These are phyloP conservation scores for Scheffersomyces insectosa DNA, from an alignment of 1,139 yeast species.

Conservation along the genomic window DNA sequence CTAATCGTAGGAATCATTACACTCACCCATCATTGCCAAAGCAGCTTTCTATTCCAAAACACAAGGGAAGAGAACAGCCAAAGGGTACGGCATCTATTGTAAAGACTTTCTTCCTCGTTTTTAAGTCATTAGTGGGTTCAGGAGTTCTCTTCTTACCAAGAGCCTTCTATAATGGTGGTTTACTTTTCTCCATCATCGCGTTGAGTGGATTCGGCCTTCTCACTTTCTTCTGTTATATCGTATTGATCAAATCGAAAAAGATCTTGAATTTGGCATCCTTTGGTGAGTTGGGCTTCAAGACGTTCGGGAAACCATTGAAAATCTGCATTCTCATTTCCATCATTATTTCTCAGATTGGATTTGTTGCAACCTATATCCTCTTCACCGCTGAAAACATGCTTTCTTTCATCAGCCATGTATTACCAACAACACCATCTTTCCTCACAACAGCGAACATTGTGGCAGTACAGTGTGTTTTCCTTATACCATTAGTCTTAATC, in stretches of 20 bases:
- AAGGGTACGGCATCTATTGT: conserved; percentile 23
- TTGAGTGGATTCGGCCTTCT: conserved; percentile 60
- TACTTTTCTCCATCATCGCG: conserved; percentile 54
- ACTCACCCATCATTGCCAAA: conserved; percentile 8
- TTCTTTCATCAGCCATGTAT: conserved; percentile 32
- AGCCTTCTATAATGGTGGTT: conserved; percentile 75
- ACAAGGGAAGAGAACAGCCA: conserved; percentile 7
- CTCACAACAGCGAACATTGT: conserved; percentile 41
- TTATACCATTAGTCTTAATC: conserved; percentile 69
- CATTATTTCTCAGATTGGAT: conserved; percentile 70
- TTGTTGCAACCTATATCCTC: conserved; percentile 73
- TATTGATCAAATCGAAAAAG: conserved; percentile 57
- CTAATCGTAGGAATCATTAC: conserved; percentile 8
- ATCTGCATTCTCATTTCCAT: conserved; percentile 61
- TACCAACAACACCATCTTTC: conserved; percentile 8
- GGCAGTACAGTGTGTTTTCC: conserved; percentile 53
- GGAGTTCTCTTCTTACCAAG: conserved; percentile 76
- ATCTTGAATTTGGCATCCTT: conserved; percentile 64
- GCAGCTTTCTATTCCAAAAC: conserved; percentile 7
- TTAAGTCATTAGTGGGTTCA: conserved; percentile 76
- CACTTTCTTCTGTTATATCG: conserved; percentile 70
- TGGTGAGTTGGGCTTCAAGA: conserved; percentile 68
- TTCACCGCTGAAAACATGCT: conserved; percentile 70
- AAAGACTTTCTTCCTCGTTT: conserved; percentile 60
- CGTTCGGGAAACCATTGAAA: conserved; percentile 65